A percentile compares a stretch with the other conserved stretches of the same genome.
Evolutionary conservation across 306 rosid genomes (phyloP).

Genomic region (Malus sylvestris): DNA sequence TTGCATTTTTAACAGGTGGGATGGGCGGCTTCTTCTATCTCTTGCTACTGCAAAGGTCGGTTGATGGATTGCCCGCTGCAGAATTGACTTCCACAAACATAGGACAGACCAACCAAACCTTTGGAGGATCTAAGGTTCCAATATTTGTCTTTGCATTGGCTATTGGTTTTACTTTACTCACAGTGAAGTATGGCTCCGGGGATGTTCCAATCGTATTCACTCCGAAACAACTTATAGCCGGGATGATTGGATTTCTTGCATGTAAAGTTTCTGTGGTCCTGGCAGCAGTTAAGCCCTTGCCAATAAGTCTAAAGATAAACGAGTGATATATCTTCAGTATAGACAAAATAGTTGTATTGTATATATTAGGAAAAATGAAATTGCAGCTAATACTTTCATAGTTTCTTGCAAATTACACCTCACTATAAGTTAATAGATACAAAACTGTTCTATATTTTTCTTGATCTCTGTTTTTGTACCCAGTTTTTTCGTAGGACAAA

Average conservation of each 20-base stretch:
- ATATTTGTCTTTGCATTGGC: conserved; percentile 51
- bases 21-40: conserved; percentile 76
- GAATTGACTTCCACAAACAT: conserved; percentile 24
- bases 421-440: background rate
- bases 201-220: conserved; percentile 39
- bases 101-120: conserved; percentile 17
- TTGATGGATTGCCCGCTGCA: conserved; percentile 67
- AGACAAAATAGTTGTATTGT: conserved; percentile 11
- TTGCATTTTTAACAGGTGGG: conserved; percentile 76
- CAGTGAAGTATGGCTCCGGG: conserved; percentile 42
- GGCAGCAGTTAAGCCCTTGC: conserved; percentile 73
- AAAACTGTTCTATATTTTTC: background rate
- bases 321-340: conserved; percentile 24
- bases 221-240: conserved; percentile 59
- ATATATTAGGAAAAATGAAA: background rate
- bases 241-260: conserved; percentile 78
- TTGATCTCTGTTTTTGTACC: background rate
- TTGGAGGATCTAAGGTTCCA: conserved; percentile 45
- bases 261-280: conserved; percentile 72
- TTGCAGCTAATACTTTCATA: background rate
- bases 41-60: conserved; percentile 74
- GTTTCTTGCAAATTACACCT: background rate
- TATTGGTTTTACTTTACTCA: conserved; percentile 36
- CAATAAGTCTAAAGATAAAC: conserved; percentile 32
- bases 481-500: too few species aligned